Conservation (phyloP, 192 early-diverging fungal genomes). For the Linnemannia zychae region DNA sequence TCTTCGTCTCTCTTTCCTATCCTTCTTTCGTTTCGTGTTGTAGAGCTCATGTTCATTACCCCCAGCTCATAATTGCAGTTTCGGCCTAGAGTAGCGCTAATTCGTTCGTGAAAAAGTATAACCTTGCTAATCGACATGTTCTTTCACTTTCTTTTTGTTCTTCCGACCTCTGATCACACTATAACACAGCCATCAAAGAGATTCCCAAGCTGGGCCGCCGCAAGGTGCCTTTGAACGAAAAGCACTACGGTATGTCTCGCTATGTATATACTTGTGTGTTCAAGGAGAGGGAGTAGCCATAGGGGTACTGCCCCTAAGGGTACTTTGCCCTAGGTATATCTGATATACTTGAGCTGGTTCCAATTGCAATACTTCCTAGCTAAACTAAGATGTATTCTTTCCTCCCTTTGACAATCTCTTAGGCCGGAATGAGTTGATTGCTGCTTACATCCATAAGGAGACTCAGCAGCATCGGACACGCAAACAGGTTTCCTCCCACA, state of each 20-base stretch:
- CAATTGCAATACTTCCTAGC: no score
- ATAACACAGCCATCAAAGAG: conserved; percentile 13
- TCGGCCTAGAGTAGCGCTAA: not conserved
- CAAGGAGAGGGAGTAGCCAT: no score
- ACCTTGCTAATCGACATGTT: conserved; percentile 16
- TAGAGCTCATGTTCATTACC: not conserved
- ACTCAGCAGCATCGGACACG: conserved; percentile 74
- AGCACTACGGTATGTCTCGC: conserved; percentile 60
- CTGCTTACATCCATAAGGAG: conserved; percentile 78
- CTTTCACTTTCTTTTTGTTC: conserved; percentile 15
- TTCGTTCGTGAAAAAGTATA: not conserved
- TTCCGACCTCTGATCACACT: not conserved
- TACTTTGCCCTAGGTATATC: not conserved
- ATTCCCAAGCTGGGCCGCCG: conserved; percentile 61
- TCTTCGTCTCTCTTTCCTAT: no score
- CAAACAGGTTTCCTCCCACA: conserved; percentile 85
- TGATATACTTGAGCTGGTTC: not conserved
- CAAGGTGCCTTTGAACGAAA: conserved; percentile 65
- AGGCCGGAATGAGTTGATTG: conserved; percentile 82
- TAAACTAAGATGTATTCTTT: not conserved
- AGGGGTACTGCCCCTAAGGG: not conserved
- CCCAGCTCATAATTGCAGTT: not conserved
- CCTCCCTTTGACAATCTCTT: not conserved
- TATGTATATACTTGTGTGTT: not conserved
- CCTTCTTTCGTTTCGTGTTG: not conserved